Conservation (phyloP, 2,329 filamentous ascomycete genomes). For the Aspergillus luchuensis region DNA sequence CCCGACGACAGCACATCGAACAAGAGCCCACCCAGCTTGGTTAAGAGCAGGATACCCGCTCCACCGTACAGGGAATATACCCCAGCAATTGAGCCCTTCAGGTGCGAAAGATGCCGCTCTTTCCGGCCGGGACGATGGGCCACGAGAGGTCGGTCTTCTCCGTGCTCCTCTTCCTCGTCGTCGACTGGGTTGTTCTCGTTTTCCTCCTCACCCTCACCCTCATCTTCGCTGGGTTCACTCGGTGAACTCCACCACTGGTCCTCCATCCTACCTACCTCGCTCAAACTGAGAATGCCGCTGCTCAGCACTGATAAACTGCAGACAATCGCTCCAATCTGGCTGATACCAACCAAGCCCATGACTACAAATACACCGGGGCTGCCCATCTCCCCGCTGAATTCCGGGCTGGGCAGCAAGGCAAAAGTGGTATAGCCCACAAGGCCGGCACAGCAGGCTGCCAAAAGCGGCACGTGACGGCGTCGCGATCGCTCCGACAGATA, state of each 20-base stretch:
- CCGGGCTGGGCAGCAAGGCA: conserved; percentile 74
- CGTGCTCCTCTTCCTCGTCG: conserved; percentile 14
- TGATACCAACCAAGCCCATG: conserved; percentile 80
- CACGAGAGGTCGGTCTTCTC: conserved; percentile 37
- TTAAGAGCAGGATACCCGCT: conserved; percentile 83
- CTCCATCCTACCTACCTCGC: conserved; percentile 1
- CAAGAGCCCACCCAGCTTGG: conserved; percentile 82
- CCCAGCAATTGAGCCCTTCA: conserved; percentile 93
- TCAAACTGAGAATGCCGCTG: conserved; percentile 67
- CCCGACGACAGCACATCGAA: conserved; percentile 76
- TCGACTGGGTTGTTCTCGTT: conserved; percentile 7
- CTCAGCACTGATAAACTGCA: conserved; percentile 90
- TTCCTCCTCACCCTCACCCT: conserved; percentile 7
- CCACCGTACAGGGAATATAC: conserved; percentile 92
- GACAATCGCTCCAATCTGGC: conserved; percentile 94
- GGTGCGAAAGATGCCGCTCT: conserved; percentile 49
- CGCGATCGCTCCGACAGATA: conserved; percentile 72
- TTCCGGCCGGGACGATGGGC: conserved; percentile 23
- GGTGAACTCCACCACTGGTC: not conserved
- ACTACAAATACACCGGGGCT: conserved; percentile 71
- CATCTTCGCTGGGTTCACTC: not conserved
- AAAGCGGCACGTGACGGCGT: conserved; percentile 71
- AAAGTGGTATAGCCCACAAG: conserved; percentile 77
- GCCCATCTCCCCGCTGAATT: conserved; percentile 70
- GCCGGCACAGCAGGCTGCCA: conserved; percentile 71